Base-by-base conservation (phyloP, 345 rosid species). In the Dipteronia sinensis region DNA sequence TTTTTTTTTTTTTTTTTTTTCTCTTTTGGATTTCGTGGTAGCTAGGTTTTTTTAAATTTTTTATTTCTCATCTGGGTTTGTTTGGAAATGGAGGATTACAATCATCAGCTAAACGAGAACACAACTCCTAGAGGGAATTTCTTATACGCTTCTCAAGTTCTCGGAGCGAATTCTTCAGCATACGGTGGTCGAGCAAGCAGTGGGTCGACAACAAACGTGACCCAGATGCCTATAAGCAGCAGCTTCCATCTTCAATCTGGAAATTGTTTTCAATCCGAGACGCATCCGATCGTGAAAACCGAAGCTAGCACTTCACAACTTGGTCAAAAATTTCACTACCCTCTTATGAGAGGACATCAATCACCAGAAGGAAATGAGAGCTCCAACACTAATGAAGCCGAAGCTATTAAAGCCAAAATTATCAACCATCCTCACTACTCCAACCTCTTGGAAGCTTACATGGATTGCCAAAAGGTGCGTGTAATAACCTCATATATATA, bases 381-480 rank as follows among this genome's bases (percentile, higher is more conserved):
- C 79, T 76, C 84, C 42, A 59, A 34, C 38, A 34, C 27, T 20
- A 69, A 67, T 65, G 93, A 92, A 71, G 87, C 77, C 0, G 98
- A 94, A 73, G 94, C 90, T 59, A 91, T 96, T 77, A 96, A 96
- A 80, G 97, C 98, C 44, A 96, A 96, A 86, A 96, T 96, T 82
- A 85, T 96, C 7, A 89, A 98, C 56, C 99, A 96, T 75, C 98
- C 98, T 75, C 97, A 94, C 78, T 96, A 92, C 79, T 86, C 97
- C 64, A 91, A 85, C 70, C 97, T 96, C 64, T 78, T 96, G 71
- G 90, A 96, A 86, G 98, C 98, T 76, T 94, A 89, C 91, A 82
- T 88, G 93, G 98, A 94, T 82, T 96, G 99, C 83, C 98, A 94
- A 81, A 96, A 96, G 97, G 99, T 92, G 76, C 29, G 69, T 34